Evolutionary conservation across 805 yeast species (phyloP).

Genomic region (Zygosaccharomyces bisporus): DNA sequence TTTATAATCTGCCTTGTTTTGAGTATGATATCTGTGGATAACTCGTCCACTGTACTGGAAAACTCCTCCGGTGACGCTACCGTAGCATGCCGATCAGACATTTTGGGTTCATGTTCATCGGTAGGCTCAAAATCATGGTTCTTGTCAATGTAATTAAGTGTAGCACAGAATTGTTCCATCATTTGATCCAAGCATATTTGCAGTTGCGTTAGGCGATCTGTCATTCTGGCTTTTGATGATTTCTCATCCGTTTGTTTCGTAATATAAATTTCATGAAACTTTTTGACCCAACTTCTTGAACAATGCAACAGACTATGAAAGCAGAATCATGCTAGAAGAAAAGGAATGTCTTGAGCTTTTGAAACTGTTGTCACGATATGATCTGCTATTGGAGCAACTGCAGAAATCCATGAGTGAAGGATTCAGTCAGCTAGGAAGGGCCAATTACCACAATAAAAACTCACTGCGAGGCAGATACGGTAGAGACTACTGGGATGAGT

Average conservation of each 20-base stretch:
- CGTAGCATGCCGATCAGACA: slow-evolving; percentile 56
- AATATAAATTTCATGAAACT: slow-evolving; percentile 1
- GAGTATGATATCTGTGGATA: slow-evolving; percentile 77
- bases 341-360: slow-evolving; percentile 16
- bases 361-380: slow-evolving; percentile 23
- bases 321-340: slow-evolving; percentile 11
- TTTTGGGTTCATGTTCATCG: slow-evolving; percentile 49
- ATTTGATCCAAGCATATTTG: slow-evolving; percentile 81
- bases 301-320: not conserved
- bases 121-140: slow-evolving; percentile 58
- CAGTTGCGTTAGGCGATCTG: slow-evolving; percentile 85
- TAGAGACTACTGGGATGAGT: slow-evolving; percentile 33
- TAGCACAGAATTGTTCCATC: slow-evolving; percentile 74
- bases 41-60: slow-evolving; percentile 58
- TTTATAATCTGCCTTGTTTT: slow-evolving; percentile 84
- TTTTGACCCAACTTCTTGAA: not conserved
- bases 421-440: slow-evolving; percentile 28
- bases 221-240: slow-evolving; percentile 42
- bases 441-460: slow-evolving; percentile 34
- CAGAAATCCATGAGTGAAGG: slow-evolving; percentile 27
- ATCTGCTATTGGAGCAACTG: slow-evolving; percentile 29
- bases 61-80: slow-evolving; percentile 49
- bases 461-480: slow-evolving; percentile 33
- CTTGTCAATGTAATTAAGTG: slow-evolving; percentile 74
- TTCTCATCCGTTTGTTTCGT: not conserved